Conservation (phyloP, 495 filamentous ascomycete species). For the Aspergillus nidulans region DNA sequence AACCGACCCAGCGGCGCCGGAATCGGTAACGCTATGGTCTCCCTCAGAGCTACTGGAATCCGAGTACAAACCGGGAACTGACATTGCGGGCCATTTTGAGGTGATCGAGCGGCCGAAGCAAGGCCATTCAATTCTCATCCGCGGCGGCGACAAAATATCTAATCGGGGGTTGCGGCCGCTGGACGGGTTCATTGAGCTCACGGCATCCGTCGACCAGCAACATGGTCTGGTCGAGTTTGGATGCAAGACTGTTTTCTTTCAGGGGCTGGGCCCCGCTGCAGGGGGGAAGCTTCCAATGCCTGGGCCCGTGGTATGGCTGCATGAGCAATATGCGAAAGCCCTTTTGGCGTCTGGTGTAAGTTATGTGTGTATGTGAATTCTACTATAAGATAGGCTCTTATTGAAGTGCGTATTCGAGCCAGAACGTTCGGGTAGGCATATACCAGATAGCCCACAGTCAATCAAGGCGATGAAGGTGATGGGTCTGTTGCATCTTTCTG, state of each 20-base stretch:
- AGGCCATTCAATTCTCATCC: constrained; percentile 43
- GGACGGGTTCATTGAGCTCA: constrained; percentile 59
- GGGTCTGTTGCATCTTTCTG: no score
- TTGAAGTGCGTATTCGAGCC: no score
- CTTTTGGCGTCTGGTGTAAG: constrained; percentile 11
- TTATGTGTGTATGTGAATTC: not conserved
- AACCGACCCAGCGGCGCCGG: no score
- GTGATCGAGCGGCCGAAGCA: constrained; percentile 50
- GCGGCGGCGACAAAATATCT: constrained; percentile 55
- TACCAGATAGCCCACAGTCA: no score
- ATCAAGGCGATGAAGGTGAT: no score
- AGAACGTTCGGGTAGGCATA: no score
- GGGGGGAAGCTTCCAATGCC: constrained; percentile 40
- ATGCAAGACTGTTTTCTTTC: constrained; percentile 56
- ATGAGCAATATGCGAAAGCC: constrained; percentile 27
- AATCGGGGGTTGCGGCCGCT: constrained; percentile 44
- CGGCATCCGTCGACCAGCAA: constrained; percentile 44
- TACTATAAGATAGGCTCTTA: no score
- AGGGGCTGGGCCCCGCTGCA: constrained; percentile 35
- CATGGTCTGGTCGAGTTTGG: constrained; percentile 49
- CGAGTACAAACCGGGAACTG: constrained; percentile 49
- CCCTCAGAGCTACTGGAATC: constrained; percentile 41
- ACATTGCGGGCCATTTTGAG: constrained; percentile 61
- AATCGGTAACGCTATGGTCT: constrained; percentile 53
- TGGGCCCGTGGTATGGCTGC: constrained; percentile 42